A percentile compares a stretch with the other conserved stretches of the same genome.
Evolutionary conservation across 805 yeast species (phyloP).

Genomic region (Teunomyces gatunensis): DNA sequence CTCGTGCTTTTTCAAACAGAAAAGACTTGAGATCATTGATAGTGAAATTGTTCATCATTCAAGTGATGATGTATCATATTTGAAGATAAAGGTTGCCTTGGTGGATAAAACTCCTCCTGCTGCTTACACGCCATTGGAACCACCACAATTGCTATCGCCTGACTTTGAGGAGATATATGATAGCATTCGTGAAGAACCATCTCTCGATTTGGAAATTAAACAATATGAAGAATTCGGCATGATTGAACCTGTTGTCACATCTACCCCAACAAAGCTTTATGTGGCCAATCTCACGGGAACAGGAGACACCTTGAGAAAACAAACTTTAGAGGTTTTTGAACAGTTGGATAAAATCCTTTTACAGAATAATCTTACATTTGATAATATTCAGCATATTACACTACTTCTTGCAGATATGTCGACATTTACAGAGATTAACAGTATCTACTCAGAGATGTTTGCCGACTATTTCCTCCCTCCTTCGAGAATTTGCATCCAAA

Average conservation of each 20-base stretch:
- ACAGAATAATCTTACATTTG: conserved; percentile 28
- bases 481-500: conserved; percentile 79
- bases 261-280: conserved; percentile 20
- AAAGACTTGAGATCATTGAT: conserved; percentile 43
- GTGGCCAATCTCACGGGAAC: conserved; percentile 29
- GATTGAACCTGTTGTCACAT: not conserved
- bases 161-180: conserved; percentile 37
- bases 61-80: conserved; percentile 68
- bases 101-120: conserved; percentile 36
- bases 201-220: not conserved
- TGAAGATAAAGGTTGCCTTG: conserved; percentile 51
- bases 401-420: conserved; percentile 64
- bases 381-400: conserved; percentile 58
- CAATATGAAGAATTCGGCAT: not conserved
- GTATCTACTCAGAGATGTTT: conserved; percentile 57
- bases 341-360: conserved; percentile 37
- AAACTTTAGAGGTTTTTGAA: conserved; percentile 49
- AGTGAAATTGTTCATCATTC: conserved; percentile 44
- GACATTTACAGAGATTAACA: conserved; percentile 60
- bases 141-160: conserved; percentile 42
- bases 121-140: not conserved
- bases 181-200: not conserved
- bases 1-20: conserved; percentile 74
- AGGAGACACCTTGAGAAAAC: conserved; percentile 25
- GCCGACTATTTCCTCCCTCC: conserved; percentile 68